These are phyloP conservation scores for Blastobotrys arbuscula DNA, from an alignment of 1,139 yeast genomes.

Conservation along the genomic window DNA sequence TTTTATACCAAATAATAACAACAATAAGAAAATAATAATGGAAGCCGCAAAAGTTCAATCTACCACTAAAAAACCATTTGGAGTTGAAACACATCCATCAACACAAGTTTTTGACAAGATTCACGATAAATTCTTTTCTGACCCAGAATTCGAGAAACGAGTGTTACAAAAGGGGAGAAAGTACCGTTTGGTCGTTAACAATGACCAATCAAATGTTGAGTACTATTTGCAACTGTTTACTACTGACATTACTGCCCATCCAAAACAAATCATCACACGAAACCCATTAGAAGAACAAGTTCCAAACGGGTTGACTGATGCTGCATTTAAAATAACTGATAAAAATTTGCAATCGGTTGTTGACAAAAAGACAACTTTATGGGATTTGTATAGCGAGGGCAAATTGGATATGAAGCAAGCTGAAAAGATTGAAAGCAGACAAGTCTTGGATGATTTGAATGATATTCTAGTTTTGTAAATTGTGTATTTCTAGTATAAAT, in stretches of 20 bases:
- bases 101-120: slow-evolving; percentile 1
- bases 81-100: neutral
- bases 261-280: slow-evolving; percentile 2
- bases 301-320: slow-evolving; percentile 2
- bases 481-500: neutral
- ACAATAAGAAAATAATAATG: neutral
- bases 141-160: neutral
- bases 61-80: neutral
- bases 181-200: neutral
- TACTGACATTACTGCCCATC: neutral
- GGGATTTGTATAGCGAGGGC: slow-evolving; percentile 2
- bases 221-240: slow-evolving; percentile 3
- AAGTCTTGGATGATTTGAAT: slow-evolving; percentile 2
- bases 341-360: neutral
- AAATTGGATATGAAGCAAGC: neutral
- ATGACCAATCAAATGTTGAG: slow-evolving; percentile 1
- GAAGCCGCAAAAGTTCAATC: neutral
- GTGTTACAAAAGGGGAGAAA: neutral
- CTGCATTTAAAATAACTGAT: neutral
- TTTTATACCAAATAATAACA: too few relatives aligned
- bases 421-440: neutral
- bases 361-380: neutral
- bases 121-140: neutral
- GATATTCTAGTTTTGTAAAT: neutral
- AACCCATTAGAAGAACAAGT: neutral